phyloP scores from a whole-genome alignment of 345 rosid genomes.

The Punica granatum region DNA sequence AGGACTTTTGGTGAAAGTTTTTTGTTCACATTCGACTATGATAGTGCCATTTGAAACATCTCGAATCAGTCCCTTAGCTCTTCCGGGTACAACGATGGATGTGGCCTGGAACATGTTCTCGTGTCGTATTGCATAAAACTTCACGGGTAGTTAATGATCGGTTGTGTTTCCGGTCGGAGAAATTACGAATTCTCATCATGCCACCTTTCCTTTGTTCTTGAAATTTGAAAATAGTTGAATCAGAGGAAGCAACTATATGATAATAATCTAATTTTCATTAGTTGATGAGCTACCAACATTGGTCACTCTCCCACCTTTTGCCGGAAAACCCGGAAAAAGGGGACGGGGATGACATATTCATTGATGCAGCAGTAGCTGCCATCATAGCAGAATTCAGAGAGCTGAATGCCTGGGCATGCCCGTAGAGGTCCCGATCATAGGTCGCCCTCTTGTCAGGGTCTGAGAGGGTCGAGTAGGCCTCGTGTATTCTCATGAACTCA shows the following conservation, averaged over 20 bases:
- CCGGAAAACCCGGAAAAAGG: slow-evolving; percentile 18
- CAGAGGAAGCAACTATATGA: not conserved
- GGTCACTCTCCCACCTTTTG: slow-evolving; percentile 64
- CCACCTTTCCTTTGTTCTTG: not conserved
- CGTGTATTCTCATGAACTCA: slow-evolving; percentile 40
- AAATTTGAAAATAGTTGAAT: not conserved
- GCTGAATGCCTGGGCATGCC: slow-evolving; percentile 7
- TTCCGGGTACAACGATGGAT: too few relatives aligned
- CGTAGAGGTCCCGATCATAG: slow-evolving; percentile 34
- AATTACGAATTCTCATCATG: too few relatives aligned
- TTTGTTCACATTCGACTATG: too few relatives aligned
- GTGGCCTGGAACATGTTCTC: too few relatives aligned
- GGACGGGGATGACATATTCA: slow-evolving; percentile 1
- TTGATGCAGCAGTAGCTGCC: slow-evolving; percentile 20
- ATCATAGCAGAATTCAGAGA: slow-evolving; percentile 11
- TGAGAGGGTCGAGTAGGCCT: slow-evolving; percentile 49
- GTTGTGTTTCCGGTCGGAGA: too few relatives aligned
- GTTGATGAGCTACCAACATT: slow-evolving; percentile 49
- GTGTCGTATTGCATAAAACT: too few relatives aligned
- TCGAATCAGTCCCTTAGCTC: too few relatives aligned
- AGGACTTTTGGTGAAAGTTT: too few relatives aligned
- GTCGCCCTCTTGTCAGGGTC: slow-evolving; percentile 44
- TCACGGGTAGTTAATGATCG: too few relatives aligned
- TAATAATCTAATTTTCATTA: not conserved
- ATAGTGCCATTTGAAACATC: too few relatives aligned